These are phyloP conservation scores for Capsicum baccatum DNA, from an alignment of 257 asterid genomes.

Conservation along the genomic window DNA sequence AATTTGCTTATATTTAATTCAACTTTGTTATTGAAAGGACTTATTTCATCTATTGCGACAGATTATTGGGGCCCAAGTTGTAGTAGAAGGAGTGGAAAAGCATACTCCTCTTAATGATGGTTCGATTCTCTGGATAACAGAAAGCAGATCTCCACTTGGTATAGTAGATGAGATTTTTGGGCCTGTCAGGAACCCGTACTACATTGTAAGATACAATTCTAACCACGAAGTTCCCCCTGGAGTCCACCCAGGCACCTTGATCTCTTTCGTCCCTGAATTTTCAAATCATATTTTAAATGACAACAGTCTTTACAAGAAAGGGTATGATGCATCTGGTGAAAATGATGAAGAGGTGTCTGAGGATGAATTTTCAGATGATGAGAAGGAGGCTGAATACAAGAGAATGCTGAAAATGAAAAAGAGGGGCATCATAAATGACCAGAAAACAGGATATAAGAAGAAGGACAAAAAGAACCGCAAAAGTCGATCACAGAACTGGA, in stretches of 20 bases:
- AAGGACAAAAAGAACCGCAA: slow-evolving; percentile 53
- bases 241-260: slow-evolving; percentile 61
- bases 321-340: slow-evolving; percentile 89
- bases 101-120: slow-evolving; percentile 89
- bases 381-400: slow-evolving; percentile 83
- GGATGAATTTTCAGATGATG: slow-evolving; percentile 83
- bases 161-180: slow-evolving; percentile 88
- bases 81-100: slow-evolving; percentile 86
- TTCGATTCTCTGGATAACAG: slow-evolving; percentile 85
- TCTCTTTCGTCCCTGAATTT: slow-evolving; percentile 80
- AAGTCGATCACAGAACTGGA: slow-evolving; percentile 49
- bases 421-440: slow-evolving; percentile 55
- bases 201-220: slow-evolving; percentile 77
- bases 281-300: slow-evolving; percentile 69
- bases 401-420: slow-evolving; percentile 72
- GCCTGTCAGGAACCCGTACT: slow-evolving; percentile 91
- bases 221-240: slow-evolving; percentile 78
- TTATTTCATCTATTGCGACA: slow-evolving; percentile 39
- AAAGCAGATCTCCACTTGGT: slow-evolving; percentile 76
- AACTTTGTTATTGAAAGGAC: background rate
- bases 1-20: background rate
- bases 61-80: slow-evolving; percentile 76
- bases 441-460: slow-evolving; percentile 51
- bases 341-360: slow-evolving; percentile 81
- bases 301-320: slow-evolving; percentile 77